These are phyloP conservation scores for Apiospora arundinis DNA, from an alignment of 2,329 filamentous ascomycete genomes.

Conservation along the genomic window DNA sequence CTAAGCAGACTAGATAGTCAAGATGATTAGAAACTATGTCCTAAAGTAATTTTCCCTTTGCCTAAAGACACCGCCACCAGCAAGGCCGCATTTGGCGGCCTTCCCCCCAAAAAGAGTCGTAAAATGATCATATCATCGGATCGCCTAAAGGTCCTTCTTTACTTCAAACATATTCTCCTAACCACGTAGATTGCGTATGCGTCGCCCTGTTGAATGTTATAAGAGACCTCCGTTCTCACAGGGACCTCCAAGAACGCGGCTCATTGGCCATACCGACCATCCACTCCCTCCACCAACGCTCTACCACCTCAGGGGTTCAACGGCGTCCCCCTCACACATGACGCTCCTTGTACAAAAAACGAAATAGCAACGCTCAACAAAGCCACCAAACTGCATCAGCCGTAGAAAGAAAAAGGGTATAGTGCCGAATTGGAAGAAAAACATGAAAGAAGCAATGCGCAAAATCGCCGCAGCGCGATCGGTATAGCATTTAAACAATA, in stretches of 20 bases:
- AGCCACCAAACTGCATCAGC: slow-evolving; percentile 20
- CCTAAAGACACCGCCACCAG: slow-evolving; percentile 2
- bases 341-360: not conserved
- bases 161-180: slow-evolving; percentile 8
- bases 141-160: not conserved
- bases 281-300: not conserved
- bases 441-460: slow-evolving; percentile 12
- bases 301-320: not conserved
- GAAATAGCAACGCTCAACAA: slow-evolving; percentile 17
- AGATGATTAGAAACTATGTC: slow-evolving; percentile 11
- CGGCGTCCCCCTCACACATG: not conserved
- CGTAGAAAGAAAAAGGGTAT: slow-evolving; percentile 23
- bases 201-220: not conserved
- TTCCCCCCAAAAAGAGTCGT: slow-evolving; percentile 2
- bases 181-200: slow-evolving; percentile 5
- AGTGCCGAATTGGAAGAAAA: slow-evolving; percentile 20
- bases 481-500: slow-evolving; percentile 19
- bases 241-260: not conserved
- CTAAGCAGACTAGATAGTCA: not conserved
- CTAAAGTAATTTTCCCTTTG: not conserved
- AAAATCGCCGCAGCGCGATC: not conserved
- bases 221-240: not conserved
- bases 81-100: not conserved
- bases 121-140: slow-evolving; percentile 18
- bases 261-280: not conserved